Base-by-base conservation (phyloP, 2,329 filamentous ascomycete genomes). In the Xylariomycetidae sp. region DNA sequence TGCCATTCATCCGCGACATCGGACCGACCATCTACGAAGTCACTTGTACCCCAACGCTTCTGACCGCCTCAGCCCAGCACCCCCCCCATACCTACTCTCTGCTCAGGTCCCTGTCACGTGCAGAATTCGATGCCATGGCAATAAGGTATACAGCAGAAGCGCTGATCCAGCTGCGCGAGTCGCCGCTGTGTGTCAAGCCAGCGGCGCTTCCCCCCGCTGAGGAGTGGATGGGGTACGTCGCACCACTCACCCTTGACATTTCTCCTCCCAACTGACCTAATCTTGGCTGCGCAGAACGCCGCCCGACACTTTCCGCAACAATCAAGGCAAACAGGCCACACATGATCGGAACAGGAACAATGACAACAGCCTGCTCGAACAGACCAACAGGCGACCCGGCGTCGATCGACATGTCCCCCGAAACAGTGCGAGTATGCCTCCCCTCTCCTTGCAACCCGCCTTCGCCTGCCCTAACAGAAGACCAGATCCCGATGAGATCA, bases 211-310 rank as follows among this genome's bases (percentile, higher is more conserved):
- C 88, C 45, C 83, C 87, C 17, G 75, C 82, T 43, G 87, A 94
- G 65, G 86, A 94, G 68, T 96, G 89, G 89, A 94, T 95, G 87
- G 88, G 90, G 84, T 94, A 70, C 56, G 76, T 62, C 30, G 9
- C 10, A 9, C 7, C 6, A 18, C 13, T 7, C 15, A 6, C n/a
- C n/a, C n/a, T n/a, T n/a, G n/a, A 38, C 45, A 26, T 42, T 30
- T 31, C 29, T 41, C 31, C 40, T 26, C 18, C 16, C 18, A 34
- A 23, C n/a, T n/a, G n/a, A n/a, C n/a, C n/a, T n/a, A n/a, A n/a
- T n/a, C n/a, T n/a, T n/a, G 36, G 31, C 31, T 34, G 31, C 39
- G 27, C 43, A 74, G 68, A 38, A 57, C 62, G 39, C 61, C 64
- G 13, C 61, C 62, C 28, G 68, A 74, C 35, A 60, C 61, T 35